These are phyloP conservation scores for Candida sphagnicola DNA, from an alignment of 805 yeast genomes.

Conservation along the genomic window DNA sequence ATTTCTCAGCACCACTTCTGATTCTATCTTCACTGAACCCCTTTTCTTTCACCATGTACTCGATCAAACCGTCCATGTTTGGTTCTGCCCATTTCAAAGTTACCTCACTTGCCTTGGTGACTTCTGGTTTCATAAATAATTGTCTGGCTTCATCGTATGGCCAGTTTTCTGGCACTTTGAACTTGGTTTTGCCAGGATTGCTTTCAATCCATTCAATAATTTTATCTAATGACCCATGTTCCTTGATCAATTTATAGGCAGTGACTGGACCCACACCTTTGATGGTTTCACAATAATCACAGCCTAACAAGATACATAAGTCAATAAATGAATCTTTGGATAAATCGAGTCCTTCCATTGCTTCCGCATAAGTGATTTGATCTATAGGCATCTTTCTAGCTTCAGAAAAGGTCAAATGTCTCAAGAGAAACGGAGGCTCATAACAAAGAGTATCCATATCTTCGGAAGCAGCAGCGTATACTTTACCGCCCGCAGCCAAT, in stretches of 20 bases:
- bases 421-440: conserved; percentile 73
- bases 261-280: conserved; percentile 96
- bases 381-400: conserved; percentile 90
- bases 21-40: conserved; percentile 94
- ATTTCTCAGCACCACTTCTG: conserved; percentile 77
- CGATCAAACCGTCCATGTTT: conserved; percentile 74
- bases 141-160: conserved; percentile 86
- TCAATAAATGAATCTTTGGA: conserved; percentile 76
- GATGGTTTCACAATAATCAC: conserved; percentile 96
- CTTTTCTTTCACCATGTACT: conserved; percentile 80
- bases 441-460: conserved; percentile 99
- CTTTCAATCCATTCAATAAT: conserved; percentile 62
- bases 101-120: conserved; percentile 54
- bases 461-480: conserved; percentile 95
- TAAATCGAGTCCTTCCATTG: conserved; percentile 75
- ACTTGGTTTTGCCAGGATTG: conserved; percentile 55
- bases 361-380: conserved; percentile 66
- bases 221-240: conserved; percentile 76
- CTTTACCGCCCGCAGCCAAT: conserved; percentile 83
- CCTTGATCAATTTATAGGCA: conserved; percentile 82
- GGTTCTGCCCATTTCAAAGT: conserved; percentile 87
- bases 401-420: conserved; percentile 93
- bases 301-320: conserved; percentile 87
- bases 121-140: conserved; percentile 80
- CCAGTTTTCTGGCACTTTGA: conserved; percentile 91